These are phyloP conservation scores for Boletus rex-veris DNA, from an alignment of 768 basidiomycete species.

Conservation along the genomic window DNA sequence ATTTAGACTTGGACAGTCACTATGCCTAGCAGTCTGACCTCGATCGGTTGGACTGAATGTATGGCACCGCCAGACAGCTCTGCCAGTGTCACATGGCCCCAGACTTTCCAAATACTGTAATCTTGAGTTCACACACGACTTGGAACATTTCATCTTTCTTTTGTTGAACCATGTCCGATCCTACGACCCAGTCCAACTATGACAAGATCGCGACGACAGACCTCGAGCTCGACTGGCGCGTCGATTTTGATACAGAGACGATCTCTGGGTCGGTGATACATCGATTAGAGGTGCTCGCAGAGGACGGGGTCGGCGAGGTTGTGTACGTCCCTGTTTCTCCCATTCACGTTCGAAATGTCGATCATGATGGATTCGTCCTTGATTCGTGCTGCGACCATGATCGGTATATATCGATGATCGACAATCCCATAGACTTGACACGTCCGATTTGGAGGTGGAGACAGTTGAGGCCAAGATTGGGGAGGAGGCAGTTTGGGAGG, in stretches of 20 bases:
- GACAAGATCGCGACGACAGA: conserved; percentile 60
- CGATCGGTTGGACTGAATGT: no score
- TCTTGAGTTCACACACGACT: no score
- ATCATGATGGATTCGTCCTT: no score
- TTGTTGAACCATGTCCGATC: background rate
- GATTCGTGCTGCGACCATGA: background rate
- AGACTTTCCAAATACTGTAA: no score
- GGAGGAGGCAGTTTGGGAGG: conserved; percentile 31
- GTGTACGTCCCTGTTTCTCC: conserved; percentile 40
- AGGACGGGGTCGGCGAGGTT: conserved; percentile 51
- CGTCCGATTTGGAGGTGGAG: conserved; percentile 60
- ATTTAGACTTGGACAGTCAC: no score
- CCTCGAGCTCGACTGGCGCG: conserved; percentile 69
- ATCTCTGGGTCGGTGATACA: conserved; percentile 68
- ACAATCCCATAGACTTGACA: conserved; percentile 58
- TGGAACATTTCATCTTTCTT: no score
- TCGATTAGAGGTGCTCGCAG: conserved; percentile 42
- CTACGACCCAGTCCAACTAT: conserved; percentile 77
- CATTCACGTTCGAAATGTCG: no score
- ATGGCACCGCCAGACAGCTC: no score
- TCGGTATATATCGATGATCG: background rate
- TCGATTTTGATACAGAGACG: conserved; percentile 65
- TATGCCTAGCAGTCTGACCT: no score
- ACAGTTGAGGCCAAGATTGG: background rate
- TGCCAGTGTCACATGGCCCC: no score